Conservation (phyloP, 441 rosid genomes). For the Gossypium gossypioides region DNA sequence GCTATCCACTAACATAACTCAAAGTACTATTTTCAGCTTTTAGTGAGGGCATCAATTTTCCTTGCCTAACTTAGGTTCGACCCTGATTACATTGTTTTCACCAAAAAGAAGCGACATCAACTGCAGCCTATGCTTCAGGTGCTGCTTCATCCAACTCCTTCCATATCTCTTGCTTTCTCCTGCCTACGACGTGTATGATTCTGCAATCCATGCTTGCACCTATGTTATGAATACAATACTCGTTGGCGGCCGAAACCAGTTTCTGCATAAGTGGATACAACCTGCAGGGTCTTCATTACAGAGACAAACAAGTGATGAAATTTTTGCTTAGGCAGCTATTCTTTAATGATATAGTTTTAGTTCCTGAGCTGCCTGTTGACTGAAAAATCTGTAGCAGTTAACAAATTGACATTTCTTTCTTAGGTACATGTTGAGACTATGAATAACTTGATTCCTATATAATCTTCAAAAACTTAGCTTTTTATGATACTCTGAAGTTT, state of each 20-base stretch:
- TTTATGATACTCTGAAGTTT: slow-evolving; percentile 1
- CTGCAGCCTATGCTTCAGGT: slow-evolving; percentile 22
- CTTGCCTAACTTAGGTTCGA: slow-evolving; percentile 11
- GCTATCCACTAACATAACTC: slow-evolving; percentile 17
- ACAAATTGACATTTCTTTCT: neutral
- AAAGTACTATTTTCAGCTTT: slow-evolving; percentile 21
- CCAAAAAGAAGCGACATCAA: slow-evolving; percentile 12
- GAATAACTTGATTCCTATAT: neutral
- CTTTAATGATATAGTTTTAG: neutral
- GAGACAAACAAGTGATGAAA: neutral
- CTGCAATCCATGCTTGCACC: neutral
- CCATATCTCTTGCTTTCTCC: neutral
- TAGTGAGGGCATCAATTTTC: slow-evolving; percentile 15
- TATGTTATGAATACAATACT: neutral
- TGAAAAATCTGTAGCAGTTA: neutral
- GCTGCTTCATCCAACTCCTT: slow-evolving; percentile 14
- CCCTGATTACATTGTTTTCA: slow-evolving; percentile 17
- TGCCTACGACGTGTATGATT: neutral
- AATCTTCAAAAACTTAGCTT: neutral
- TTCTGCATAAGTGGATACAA: neutral
- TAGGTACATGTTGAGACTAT: neutral
- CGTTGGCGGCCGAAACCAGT: neutral
- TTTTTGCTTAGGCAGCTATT: neutral
- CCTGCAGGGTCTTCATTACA: neutral
- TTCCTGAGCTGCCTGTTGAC: neutral